These are phyloP conservation scores for Phytophthora brassicae DNA, from an alignment of 352 stramenopile species.

Conservation along the genomic window DNA sequence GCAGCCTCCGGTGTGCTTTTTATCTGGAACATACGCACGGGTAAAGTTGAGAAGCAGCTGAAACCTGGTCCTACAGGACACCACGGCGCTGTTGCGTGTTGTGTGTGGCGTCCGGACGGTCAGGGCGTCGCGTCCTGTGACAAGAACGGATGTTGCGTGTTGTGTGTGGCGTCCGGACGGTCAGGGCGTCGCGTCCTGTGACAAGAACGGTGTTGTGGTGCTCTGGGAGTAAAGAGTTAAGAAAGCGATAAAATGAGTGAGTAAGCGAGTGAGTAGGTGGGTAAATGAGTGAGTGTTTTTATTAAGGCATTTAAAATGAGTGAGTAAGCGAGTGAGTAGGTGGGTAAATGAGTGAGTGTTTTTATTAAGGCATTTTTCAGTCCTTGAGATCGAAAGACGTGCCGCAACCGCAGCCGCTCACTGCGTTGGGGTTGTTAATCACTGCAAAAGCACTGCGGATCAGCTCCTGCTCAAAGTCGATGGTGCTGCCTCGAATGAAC, in stretches of 20 bases:
- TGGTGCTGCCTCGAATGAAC: conserved; percentile 91
- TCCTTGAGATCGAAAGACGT: conserved; percentile 97
- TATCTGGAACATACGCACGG: conserved; percentile 61
- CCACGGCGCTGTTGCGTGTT: conserved; percentile 74
- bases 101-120: conserved; percentile 73
- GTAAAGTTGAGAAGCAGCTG: conserved; percentile 57
- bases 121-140: conserved; percentile 69
- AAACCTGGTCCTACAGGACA: conserved; percentile 43
- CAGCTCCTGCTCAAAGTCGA: conserved; percentile 98
- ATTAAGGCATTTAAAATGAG: conserved; percentile 25
- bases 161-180: conserved; percentile 78
- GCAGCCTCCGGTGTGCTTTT: conserved; percentile 56
- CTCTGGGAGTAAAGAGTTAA: conserved; percentile 78
- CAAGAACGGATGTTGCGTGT: conserved; percentile 65
- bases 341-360: background rate
- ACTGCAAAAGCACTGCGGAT: conserved; percentile 97
- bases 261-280: too few species aligned
- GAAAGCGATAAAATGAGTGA: too few species aligned
- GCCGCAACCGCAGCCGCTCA: conserved; percentile 96
- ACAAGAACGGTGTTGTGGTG: conserved; percentile 83
- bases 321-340: too few species aligned
- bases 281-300: background rate
- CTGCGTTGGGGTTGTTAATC: conserved; percentile 96
- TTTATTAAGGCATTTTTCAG: conserved; percentile 36
- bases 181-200: conserved; percentile 63